Evolutionary conservation across 805 yeast genomes (phyloP).

Genomic region (Cyberlindnera sargentensis): DNA sequence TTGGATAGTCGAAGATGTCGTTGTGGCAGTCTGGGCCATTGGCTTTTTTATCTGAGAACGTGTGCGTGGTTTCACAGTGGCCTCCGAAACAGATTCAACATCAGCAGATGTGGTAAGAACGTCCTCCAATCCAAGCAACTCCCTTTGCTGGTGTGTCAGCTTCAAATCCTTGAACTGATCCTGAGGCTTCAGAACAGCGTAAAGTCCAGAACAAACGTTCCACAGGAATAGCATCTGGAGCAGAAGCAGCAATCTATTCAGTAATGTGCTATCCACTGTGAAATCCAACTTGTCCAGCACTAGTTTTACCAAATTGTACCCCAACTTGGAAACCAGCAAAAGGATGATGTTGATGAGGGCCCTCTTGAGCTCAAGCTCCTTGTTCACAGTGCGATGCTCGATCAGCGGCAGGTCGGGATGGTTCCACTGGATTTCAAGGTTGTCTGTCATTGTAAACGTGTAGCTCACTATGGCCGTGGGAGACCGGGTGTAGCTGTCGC

Average conservation of each 20-base stretch:
- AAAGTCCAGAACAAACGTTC: conserved; percentile 26
- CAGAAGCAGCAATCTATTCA: conserved; percentile 3
- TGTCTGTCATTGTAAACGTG: background rate
- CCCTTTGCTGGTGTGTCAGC: conserved; percentile 26
- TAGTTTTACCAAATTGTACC: conserved; percentile 15
- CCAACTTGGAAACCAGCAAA: conserved; percentile 25
- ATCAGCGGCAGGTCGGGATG: conserved; percentile 7
- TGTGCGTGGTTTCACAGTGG: no score
- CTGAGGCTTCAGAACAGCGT: conserved; percentile 25
- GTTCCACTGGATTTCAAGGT: conserved; percentile 9
- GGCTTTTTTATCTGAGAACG: no score
- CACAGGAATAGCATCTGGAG: conserved; percentile 23
- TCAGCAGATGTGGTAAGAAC: conserved; percentile 3
- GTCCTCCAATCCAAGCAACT: conserved; percentile 27
- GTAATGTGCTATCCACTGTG: background rate
- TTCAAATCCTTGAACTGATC: conserved; percentile 28
- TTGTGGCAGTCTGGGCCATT: no score
- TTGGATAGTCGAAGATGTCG: no score
- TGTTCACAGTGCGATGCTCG: conserved; percentile 25
- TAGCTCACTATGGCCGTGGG: no score
- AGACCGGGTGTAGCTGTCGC: no score
- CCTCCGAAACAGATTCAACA: no score
- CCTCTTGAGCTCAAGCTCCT: conserved; percentile 31
- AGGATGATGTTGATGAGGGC: conserved; percentile 28
- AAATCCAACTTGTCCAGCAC: conserved; percentile 14